A percentile compares a stretch with the other conserved stretches of the same genome.
Conservation (phyloP, 768 basidiomycete species). For the Mycena pura region DNA sequence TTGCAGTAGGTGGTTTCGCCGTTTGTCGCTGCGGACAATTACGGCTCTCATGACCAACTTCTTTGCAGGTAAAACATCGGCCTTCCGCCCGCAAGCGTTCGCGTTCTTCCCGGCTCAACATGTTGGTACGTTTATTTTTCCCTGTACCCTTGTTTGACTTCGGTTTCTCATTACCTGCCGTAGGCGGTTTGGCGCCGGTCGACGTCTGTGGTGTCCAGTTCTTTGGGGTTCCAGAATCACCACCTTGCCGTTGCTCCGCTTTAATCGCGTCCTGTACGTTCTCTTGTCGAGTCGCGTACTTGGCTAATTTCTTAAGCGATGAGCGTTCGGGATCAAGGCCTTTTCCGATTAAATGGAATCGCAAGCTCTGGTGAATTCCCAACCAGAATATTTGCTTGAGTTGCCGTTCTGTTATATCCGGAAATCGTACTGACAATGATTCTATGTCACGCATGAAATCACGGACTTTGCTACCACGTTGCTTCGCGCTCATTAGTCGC, state of each 20-base stretch:
- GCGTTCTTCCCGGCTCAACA: slow-evolving; percentile 17
- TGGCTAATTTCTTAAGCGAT: too few species aligned
- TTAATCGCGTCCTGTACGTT: slow-evolving; percentile 1
- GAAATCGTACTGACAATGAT: background rate
- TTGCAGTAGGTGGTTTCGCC: slow-evolving; percentile 20
- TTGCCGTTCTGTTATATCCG: background rate
- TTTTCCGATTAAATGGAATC: too few species aligned
- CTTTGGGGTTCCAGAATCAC: background rate
- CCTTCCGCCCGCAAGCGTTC: slow-evolving; percentile 22
- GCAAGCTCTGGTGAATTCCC: too few species aligned
- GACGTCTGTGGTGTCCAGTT: background rate
- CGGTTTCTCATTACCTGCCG: too few species aligned
- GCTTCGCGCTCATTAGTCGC: too few species aligned
- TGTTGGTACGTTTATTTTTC: slow-evolving; percentile 9
- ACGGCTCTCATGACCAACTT: slow-evolving; percentile 25
- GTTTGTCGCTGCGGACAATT: slow-evolving; percentile 21
- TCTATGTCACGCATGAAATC: too few species aligned
- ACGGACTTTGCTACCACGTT: too few species aligned
- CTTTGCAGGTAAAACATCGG: slow-evolving; percentile 29
- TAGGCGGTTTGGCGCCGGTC: too few species aligned
- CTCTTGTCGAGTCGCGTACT: background rate
- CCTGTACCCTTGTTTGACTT: too few species aligned
- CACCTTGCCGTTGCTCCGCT: background rate
- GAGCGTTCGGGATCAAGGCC: too few species aligned
- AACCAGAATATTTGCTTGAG: too few species aligned